phyloP scores from a whole-genome alignment of 2,329 filamentous ascomycete genomes.

The Fusarium sp. region DNA sequence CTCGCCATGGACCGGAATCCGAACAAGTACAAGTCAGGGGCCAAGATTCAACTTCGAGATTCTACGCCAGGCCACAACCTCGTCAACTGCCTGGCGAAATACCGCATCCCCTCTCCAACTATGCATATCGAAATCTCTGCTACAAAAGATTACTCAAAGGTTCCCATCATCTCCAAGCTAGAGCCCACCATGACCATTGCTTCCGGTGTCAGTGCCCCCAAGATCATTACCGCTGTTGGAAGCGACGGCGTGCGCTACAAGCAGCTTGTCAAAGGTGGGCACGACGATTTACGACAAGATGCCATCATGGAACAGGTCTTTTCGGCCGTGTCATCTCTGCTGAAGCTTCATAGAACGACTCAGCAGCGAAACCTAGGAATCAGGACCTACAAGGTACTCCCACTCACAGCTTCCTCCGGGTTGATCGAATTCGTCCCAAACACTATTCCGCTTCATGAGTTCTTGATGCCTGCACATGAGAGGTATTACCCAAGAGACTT shows the following conservation, averaged over 20 bases:
- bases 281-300: conserved; percentile 95
- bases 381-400: conserved; percentile 95
- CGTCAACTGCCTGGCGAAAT: conserved; percentile 67
- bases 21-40: conserved; percentile 72
- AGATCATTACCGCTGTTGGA: conserved; percentile 85
- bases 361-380: conserved; percentile 90
- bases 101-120: conserved; percentile 85
- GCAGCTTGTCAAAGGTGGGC: conserved; percentile 93
- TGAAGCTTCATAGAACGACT: conserved; percentile 86
- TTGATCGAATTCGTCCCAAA: conserved; percentile 97
- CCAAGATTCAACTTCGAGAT: conserved; percentile 71
- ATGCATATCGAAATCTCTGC: conserved; percentile 81
- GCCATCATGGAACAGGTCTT: conserved; percentile 99
- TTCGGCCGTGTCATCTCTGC: conserved; percentile 88
- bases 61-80: conserved; percentile 70
- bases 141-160: conserved; percentile 76
- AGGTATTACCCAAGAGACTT: conserved; percentile 86
- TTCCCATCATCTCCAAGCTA: conserved; percentile 79
- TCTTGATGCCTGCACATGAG: conserved; percentile 88
- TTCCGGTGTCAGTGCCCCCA: conserved; percentile 89
- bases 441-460: conserved; percentile 91
- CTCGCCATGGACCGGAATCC: conserved; percentile 73
- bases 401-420: conserved; percentile 83
- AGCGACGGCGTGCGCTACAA: conserved; percentile 83
- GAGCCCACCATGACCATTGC: conserved; percentile 84